Percentiles rank a stretch among this genome's conserved stretches.
Evolutionary conservation across 768 basidiomycete species (phyloP).

Genomic region (Boletus sp.): DNA sequence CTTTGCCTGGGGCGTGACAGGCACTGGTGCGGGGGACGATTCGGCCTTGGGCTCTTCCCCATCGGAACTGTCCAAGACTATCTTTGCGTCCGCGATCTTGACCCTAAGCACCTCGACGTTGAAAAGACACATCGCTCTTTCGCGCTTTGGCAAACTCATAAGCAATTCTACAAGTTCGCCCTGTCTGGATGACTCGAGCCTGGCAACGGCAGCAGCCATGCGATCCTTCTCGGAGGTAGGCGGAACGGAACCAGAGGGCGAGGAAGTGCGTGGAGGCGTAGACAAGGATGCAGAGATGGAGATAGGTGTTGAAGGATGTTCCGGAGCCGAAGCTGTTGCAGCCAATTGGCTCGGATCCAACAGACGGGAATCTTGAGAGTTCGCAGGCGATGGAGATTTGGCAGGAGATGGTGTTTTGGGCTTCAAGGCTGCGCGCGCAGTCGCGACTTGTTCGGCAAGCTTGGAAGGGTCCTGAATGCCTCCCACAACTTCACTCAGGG

Average conservation of each 20-base stretch:
- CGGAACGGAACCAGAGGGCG: constrained; percentile 62
- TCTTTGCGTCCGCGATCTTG: constrained; percentile 81
- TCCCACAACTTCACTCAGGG: constrained; percentile 74
- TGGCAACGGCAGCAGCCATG: constrained; percentile 62
- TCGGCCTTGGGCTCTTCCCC: constrained; percentile 41
- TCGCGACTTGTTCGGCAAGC: constrained; percentile 62
- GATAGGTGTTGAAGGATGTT: constrained; percentile 84
- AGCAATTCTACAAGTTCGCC: constrained; percentile 72
- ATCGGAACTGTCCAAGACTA: constrained; percentile 74
- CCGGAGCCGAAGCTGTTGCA: constrained; percentile 85
- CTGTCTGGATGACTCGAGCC: constrained; percentile 59
- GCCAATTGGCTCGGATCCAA: constrained; percentile 60
- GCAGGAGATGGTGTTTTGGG: constrained; percentile 41
- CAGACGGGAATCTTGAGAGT: constrained; percentile 71
- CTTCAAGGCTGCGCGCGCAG: constrained; percentile 35
- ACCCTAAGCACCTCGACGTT: constrained; percentile 74
- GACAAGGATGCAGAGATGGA: constrained; percentile 74
- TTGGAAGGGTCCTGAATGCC: constrained; percentile 70
- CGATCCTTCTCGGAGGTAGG: constrained; percentile 73
- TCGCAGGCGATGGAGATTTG: constrained; percentile 53
- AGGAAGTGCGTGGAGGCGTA: constrained; percentile 82
- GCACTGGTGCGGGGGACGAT: constrained; percentile 35
- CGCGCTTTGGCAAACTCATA: constrained; percentile 85
- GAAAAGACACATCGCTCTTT: constrained; percentile 89
- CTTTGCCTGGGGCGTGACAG: constrained; percentile 63